Percentiles rank a stretch among this genome's conserved stretches.
These are phyloP conservation scores for Cichorium intybus DNA, from an alignment of 140 eudicot genomes.

Conservation along the genomic window DNA sequence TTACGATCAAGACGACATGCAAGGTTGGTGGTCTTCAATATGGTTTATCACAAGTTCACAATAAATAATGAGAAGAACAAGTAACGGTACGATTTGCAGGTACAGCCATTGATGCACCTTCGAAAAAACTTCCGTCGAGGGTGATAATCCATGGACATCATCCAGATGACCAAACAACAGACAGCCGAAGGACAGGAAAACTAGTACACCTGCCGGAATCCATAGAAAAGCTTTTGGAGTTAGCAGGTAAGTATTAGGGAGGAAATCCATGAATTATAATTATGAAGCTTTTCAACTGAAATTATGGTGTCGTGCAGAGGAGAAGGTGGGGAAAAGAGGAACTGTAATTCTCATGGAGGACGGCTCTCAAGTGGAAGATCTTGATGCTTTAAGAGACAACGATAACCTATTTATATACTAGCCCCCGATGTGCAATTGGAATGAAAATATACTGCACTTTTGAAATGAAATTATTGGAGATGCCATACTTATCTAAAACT, in stretches of 20 bases:
- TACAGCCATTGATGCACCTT: constrained; percentile 12
- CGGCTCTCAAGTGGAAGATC: constrained; percentile 64
- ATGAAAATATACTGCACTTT: not conserved
- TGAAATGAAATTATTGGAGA: not conserved
- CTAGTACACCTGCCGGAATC: constrained; percentile 63
- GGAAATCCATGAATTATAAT: not conserved
- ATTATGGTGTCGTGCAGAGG: constrained; percentile 45
- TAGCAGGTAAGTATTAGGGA: constrained; percentile 50
- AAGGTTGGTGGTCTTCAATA: constrained; percentile 33
- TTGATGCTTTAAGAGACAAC: constrained; percentile 56
- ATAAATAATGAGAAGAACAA: not conserved
- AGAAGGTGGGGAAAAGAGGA: constrained; percentile 56
- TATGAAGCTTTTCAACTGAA: not conserved
- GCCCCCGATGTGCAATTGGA: not conserved
- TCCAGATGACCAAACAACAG: constrained; percentile 41
- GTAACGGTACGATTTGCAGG: constrained; percentile 36
- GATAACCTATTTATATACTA: constrained; percentile 55
- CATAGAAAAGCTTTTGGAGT: constrained; percentile 41
- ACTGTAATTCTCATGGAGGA: constrained; percentile 58
- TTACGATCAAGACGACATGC: constrained; percentile 20
- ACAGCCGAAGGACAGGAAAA: constrained; percentile 58
- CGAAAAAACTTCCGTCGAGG: constrained; percentile 34
- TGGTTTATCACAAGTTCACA: not conserved
- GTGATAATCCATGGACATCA: constrained; percentile 70
- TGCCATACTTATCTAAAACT: too few relatives aligned